Evolutionary conservation across 1,139 yeast genomes (phyloP).

Genomic region (Diutina neorugosa): DNA sequence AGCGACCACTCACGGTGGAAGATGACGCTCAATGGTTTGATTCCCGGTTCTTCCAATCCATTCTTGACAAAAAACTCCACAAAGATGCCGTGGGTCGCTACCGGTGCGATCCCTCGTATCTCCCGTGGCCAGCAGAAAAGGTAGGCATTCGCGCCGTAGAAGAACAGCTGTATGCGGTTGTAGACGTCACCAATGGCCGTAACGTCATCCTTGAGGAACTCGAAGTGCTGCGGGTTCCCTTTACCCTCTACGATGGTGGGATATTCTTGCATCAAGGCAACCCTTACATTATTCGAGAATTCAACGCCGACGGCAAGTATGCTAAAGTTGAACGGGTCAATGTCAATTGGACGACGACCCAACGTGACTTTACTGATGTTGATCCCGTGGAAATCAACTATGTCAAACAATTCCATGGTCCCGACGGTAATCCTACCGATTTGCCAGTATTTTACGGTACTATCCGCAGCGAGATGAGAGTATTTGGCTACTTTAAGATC

Average conservation of each 20-base stretch:
- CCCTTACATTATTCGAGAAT: slow-evolving; percentile 76
- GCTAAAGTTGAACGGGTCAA: slow-evolving; percentile 82
- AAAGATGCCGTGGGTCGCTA: slow-evolving; percentile 43
- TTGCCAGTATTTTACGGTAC: slow-evolving; percentile 67
- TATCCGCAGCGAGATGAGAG: slow-evolving; percentile 58
- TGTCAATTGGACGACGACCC: slow-evolving; percentile 89
- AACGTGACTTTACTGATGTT: slow-evolving; percentile 84
- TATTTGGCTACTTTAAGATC: slow-evolving; percentile 86
- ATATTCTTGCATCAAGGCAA: slow-evolving; percentile 89
- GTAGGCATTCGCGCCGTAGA: slow-evolving; percentile 78
- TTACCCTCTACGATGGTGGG: slow-evolving; percentile 91
- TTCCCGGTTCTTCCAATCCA: background rate
- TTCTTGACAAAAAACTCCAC: slow-evolving; percentile 23
- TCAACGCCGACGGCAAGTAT: slow-evolving; percentile 58
- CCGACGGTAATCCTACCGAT: slow-evolving; percentile 22
- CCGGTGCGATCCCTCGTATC: slow-evolving; percentile 43
- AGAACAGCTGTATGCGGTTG: slow-evolving; percentile 73
- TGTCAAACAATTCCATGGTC: slow-evolving; percentile 37
- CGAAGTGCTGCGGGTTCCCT: slow-evolving; percentile 82
- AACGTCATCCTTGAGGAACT: slow-evolving; percentile 76
- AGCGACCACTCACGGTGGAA: slow-evolving; percentile 46
- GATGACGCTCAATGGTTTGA: slow-evolving; percentile 23
- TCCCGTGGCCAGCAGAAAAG: slow-evolving; percentile 71
- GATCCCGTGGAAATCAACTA: slow-evolving; percentile 72
- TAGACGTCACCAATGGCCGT: slow-evolving; percentile 68